Evolutionary conservation across 1,284 basidiomycete species (phyloP).

Genomic region (Ceratobasidium sp.): DNA sequence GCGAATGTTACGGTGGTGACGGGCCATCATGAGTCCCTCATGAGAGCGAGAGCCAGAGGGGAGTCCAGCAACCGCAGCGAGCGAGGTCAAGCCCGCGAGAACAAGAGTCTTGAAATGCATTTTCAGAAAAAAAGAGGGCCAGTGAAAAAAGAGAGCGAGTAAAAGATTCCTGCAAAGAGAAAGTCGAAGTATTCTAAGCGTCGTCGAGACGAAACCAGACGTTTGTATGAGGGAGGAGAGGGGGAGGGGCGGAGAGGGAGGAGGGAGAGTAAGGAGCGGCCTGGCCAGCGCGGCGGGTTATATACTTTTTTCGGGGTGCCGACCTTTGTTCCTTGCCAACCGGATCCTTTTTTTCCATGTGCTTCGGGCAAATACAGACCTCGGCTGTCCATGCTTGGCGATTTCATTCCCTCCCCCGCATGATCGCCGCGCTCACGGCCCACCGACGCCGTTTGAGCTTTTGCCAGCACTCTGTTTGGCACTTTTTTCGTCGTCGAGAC

Average conservation of each 20-base stretch:
- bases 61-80: slow-evolving; percentile 36
- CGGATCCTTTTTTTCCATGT: slow-evolving; percentile 37
- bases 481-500: too few species aligned
- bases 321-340: slow-evolving; percentile 26
- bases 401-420: background rate
- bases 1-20: slow-evolving; percentile 32
- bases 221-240: background rate
- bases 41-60: slow-evolving; percentile 19
- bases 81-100: slow-evolving; percentile 37
- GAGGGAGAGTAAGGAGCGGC: too few species aligned
- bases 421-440: too few species aligned
- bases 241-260: background rate
- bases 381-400: background rate
- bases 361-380: slow-evolving; percentile 1
- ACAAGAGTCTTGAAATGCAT: slow-evolving; percentile 44
- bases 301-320: background rate
- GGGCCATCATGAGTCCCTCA: slow-evolving; percentile 12
- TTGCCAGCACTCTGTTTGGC: too few species aligned
- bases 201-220: slow-evolving; percentile 24
- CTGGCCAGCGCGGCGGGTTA: background rate
- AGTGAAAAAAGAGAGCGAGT: slow-evolving; percentile 2
- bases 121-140: background rate
- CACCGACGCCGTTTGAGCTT: too few species aligned
- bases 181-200: slow-evolving; percentile 14
- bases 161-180: background rate